Conservation (phyloP, 164 flowering plant genomes). For the Platanus orientalis region DNA sequence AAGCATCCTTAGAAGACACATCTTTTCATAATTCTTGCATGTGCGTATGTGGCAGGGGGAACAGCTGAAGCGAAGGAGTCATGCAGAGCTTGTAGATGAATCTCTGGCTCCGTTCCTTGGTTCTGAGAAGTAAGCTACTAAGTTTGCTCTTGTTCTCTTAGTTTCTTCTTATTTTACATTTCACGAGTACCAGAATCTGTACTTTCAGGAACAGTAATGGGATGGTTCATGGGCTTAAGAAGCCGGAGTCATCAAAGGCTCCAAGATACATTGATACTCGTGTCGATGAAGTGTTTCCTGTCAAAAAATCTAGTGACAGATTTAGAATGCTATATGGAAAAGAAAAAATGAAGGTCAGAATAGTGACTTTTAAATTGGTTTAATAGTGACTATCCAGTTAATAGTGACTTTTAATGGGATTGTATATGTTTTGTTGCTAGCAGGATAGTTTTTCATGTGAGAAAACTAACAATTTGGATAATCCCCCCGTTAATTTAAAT, state of each 20-base stretch:
- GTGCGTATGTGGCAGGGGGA: conserved; percentile 52
- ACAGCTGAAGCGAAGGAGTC: conserved; percentile 54
- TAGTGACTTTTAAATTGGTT: not conserved
- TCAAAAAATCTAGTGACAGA: conserved; percentile 52
- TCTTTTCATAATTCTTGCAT: conserved; percentile 4
- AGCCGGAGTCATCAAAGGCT: conserved; percentile 38
- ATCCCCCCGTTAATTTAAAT: conserved; percentile 24
- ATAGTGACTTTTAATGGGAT: not conserved
- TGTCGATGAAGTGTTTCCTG: conserved; percentile 76
- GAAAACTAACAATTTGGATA: conserved; percentile 23
- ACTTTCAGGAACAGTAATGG: conserved; percentile 24
- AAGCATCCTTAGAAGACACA: not conserved
- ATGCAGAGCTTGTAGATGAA: conserved; percentile 37
- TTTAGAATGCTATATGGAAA: conserved; percentile 45
- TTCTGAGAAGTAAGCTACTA: conserved; percentile 33
- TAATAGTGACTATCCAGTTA: too few species aligned
- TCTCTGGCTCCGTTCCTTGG: conserved; percentile 27
- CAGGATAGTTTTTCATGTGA: conserved; percentile 42
- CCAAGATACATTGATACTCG: conserved; percentile 74
- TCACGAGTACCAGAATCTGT: conserved; percentile 4
- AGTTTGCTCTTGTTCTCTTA: not conserved
- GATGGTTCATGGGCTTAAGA: conserved; percentile 35
- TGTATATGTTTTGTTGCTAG: not conserved
- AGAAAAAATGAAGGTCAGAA: conserved; percentile 58
- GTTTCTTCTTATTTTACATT: not conserved